Base-by-base conservation (phyloP, 805 yeast genomes). In the Candida ulmi region DNA sequence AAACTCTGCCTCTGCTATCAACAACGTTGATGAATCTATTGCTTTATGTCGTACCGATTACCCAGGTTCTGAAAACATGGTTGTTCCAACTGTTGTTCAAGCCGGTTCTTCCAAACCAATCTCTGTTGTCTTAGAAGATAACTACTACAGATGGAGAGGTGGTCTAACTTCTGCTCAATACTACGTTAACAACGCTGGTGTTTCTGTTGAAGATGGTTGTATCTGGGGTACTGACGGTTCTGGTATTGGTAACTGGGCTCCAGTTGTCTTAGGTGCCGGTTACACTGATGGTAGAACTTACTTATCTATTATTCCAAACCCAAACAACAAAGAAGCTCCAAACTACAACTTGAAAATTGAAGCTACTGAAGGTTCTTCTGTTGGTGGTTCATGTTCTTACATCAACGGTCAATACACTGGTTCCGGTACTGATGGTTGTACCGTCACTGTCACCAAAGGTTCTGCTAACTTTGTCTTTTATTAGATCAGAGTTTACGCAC, bases 1-100 rank as follows among this genome's bases (percentile, higher is more conserved):
- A 28, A 71, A 78, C 40, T 63, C 81, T 38, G 95, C 95, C 36
- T 59, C 64, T 38, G 90, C 84, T 52, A 83, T 72, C 43, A 77
- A 79, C 54, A 71, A 84, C 53, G 66, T 86, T 43, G 58, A 63
- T 50, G 61, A 82, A 44, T 72, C 73, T 38, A 88, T 91, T 54
- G 91, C 98, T 44, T 68, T 93, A 57, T 93, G 99, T 76, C 85
- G 97, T 74, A 91, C 99, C 46, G 99, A 91, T 65, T 91, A 91
- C 78, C 99, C 99, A 60, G 99, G 99, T 71, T 83, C 96, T 49
- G 99, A 91, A 73, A 88, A 88, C 77, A 93, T 91, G 98, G 95
- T 82, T 51, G 75, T 91, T 46, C 98, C 99, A 63, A 90, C 98
- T 44, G 70, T 77, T 47, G 83, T 90, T 38, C 63, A 61, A 26